Evolutionary conservation across 2,329 filamentous ascomycete species (phyloP), one percentile per base, ranked within the genome.

Genomic region (Mycosphaerella arachidis): DNA sequence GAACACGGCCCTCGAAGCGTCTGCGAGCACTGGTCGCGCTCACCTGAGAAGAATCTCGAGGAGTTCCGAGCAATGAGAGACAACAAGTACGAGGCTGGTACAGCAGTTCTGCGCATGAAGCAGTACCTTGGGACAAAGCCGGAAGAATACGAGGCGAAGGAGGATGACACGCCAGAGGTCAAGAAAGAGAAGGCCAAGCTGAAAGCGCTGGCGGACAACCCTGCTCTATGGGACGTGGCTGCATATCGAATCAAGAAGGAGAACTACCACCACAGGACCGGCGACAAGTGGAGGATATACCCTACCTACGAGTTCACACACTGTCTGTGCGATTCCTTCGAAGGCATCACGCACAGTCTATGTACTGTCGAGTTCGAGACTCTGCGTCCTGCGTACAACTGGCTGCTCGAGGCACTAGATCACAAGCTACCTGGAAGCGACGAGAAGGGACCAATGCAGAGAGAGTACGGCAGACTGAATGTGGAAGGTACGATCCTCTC

Each of bases 191-290:
- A 74, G 66, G 59, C 66, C 18, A 70, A 68, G 61, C 58, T 75
- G 37, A 74, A 71, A 61, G 63, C 64, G 2, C 53, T 70, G 54
- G 87, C 88, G 68, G 87, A 88, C 31, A 97, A 97, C 73, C 92
- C 92, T 6, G 91, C 96, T 76, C 92, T 96, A 90, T 97, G 93
- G 93, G 93, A 97, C 79, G 78, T 96, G 56, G 90, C 90, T 1
- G 93, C 93, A 16, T 97, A 96, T 76, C 86, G 93, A 62, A 87
- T 97, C 57, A 82, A 91, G 62, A 84, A 88, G 69, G 86, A 90
- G 68, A 79, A 79, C 62, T 82, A 86, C 48, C 91, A 96, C 73
- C 86, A 91, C 75, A 84, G 90, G 37, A 96, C 92, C 0, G 91
- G 90, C 31, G 80, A 84, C 65, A 86, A 88, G 71, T 97, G 92